Base-by-base conservation (phyloP, 2,329 filamentous ascomycete genomes). In the Conoideocrella luteorostrata region DNA sequence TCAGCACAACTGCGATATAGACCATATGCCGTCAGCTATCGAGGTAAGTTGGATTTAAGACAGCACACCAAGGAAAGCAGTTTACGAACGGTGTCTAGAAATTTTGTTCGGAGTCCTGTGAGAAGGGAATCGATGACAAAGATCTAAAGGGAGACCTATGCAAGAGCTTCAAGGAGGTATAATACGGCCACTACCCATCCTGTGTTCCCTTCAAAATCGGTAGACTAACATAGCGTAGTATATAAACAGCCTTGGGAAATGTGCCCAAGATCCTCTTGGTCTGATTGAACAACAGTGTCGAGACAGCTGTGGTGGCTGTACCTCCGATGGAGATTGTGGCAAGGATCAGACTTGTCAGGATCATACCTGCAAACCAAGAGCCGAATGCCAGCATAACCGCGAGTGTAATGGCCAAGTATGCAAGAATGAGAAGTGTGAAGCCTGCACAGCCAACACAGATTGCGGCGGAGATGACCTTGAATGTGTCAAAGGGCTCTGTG, bases 351-450 rank as follows among this genome's bases (percentile, higher is more conserved):
- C 33, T 26, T 47, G 46, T 34, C n/a, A 34, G 7, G 39, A 45
- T 13, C 15, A 36, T 3, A 35, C 30, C n/a, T 47, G 46, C 39
- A 43, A 39, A 18, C 33, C 39, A 23, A 36, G 20, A 22, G 26
- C 29, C 29, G 13, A 26, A 17, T 48, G 46, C 24, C 43, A 48
- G 20, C 28, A 43, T 23, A 39, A 43, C 37, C 17, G 35, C 23
- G 46, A 48, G 30, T 48, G 46, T 35, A 45, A 45, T 29, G 39
- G 43, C 17, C 43, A 43, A 22, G 33, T 48, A 5, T 48, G 43
- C 39, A 40, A 40, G 15, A 26, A 32, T 36, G 40, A 34, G 39
- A 43, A 11, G 13, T 48, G 46, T 24, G 23, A 35, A 17, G 30
- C 46, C 21, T 48, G 46, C 20, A 40, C 39, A 21, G 26, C 35